phyloP scores from a whole-genome alignment of 2,329 filamentous ascomycete species.

The Lecanoromycetidae sp. region DNA sequence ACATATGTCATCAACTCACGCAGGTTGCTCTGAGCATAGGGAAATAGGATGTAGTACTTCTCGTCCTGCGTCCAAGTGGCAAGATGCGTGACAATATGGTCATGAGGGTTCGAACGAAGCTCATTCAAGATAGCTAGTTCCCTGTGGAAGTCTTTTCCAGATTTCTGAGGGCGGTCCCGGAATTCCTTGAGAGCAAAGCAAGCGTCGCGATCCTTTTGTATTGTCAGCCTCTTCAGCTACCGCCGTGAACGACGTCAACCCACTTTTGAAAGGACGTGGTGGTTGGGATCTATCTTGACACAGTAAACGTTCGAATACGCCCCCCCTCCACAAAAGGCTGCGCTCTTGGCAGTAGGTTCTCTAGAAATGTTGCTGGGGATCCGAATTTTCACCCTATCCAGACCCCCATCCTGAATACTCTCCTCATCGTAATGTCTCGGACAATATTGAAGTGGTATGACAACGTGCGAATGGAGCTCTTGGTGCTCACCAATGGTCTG shows the following conservation, averaged over 20 bases:
- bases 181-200: slow-evolving; percentile 13
- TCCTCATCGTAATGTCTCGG: background rate
- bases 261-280: slow-evolving; percentile 4
- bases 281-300: slow-evolving; percentile 3
- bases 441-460: slow-evolving; percentile 3
- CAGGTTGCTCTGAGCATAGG: slow-evolving; percentile 21
- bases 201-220: background rate
- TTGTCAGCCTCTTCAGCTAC: background rate
- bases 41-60: slow-evolving; percentile 22
- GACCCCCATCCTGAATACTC: background rate
- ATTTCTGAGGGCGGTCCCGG: background rate
- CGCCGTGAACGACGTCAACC: background rate
- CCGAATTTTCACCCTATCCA: background rate
- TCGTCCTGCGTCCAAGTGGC: slow-evolving; percentile 17
- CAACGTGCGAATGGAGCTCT: background rate
- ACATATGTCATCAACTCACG: slow-evolving; percentile 15
- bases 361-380: background rate
- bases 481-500: background rate
- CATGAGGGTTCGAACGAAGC: slow-evolving; percentile 10
- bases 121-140: slow-evolving; percentile 9
- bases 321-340: background rate
- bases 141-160: background rate
- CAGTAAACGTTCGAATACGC: slow-evolving; percentile 6
- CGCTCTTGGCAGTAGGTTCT: background rate
- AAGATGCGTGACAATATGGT: slow-evolving; percentile 21